Percentiles rank a stretch among this genome's conserved stretches.
phyloP scores from a whole-genome alignment of 345 rosid species.

The Anastatica hierochuntica region DNA sequence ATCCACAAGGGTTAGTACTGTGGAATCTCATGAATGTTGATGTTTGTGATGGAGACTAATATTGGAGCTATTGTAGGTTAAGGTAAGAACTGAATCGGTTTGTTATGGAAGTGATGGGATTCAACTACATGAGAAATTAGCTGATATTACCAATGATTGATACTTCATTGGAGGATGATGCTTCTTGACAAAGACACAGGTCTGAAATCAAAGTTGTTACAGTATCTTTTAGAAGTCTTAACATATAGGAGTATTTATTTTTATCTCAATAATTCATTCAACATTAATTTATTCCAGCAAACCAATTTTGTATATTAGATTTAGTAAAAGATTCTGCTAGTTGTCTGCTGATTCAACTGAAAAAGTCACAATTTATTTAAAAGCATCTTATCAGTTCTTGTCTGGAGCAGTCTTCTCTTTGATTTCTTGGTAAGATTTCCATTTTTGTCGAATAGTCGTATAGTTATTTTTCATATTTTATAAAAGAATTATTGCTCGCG shows the following conservation, averaged over 20 bases:
- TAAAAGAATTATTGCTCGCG: not conserved
- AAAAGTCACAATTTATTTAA: not conserved
- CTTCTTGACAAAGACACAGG: not conserved
- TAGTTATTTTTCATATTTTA: too few relatives aligned
- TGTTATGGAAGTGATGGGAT: too few relatives aligned
- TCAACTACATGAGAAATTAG: too few relatives aligned
- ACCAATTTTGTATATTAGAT: slow-evolving; percentile 4
- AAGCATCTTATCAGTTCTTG: not conserved
- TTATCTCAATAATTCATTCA: slow-evolving; percentile 12
- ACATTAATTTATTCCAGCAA: not conserved
- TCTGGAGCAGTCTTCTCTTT: slow-evolving; percentile 5
- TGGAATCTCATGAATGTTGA: too few relatives aligned
- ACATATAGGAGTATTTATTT: too few relatives aligned
- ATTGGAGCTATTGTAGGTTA: too few relatives aligned
- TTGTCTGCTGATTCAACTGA: too few relatives aligned
- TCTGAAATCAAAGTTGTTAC: not conserved
- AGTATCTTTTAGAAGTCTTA: not conserved
- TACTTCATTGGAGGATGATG: too few relatives aligned
- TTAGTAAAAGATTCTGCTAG: slow-evolving; percentile 1
- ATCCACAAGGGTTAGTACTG: too few relatives aligned
- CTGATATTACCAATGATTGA: too few relatives aligned
- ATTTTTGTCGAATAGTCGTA: not conserved
- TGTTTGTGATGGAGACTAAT: too few relatives aligned
- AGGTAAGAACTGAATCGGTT: too few relatives aligned
- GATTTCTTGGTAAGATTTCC: slow-evolving; percentile 15